Evolutionary conservation across 495 filamentous ascomycete species (phyloP).

Genomic region (Penicillium bialowiezense): DNA sequence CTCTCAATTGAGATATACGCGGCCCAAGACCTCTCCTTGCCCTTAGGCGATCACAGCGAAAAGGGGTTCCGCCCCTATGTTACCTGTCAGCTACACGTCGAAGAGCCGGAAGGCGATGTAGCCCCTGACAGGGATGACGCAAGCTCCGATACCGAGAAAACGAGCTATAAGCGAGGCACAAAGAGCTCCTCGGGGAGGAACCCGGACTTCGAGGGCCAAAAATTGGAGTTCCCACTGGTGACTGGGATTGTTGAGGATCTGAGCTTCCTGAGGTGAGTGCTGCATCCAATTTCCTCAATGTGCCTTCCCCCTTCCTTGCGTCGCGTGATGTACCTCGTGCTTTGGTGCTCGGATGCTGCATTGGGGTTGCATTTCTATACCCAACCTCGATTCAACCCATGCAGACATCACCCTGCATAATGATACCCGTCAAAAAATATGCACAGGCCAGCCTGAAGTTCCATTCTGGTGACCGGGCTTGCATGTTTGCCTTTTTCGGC

Average conservation of each 20-base stretch:
- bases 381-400: background rate
- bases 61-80: slow-evolving; percentile 73
- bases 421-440: slow-evolving; percentile 4
- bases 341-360: background rate
- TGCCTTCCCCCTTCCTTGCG: slow-evolving; percentile 1
- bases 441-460: background rate
- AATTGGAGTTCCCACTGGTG: slow-evolving; percentile 58
- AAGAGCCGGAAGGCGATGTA: slow-evolving; percentile 43
- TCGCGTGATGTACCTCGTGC: background rate
- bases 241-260: slow-evolving; percentile 70
- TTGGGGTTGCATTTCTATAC: background rate
- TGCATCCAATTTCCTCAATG: background rate
- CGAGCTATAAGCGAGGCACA: slow-evolving; percentile 69
- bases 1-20: slow-evolving; percentile 52
- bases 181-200: slow-evolving; percentile 57
- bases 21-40: slow-evolving; percentile 50
- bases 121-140: slow-evolving; percentile 33
- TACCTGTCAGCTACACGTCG: slow-evolving; percentile 78
- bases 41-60: slow-evolving; percentile 48
- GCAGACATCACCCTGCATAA: slow-evolving; percentile 5
- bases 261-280: slow-evolving; percentile 70
- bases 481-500: background rate
- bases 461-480: background rate
- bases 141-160: slow-evolving; percentile 44
- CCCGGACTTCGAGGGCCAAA: slow-evolving; percentile 68